Base-by-base conservation (phyloP, 1,284 basidiomycete genomes). In the Grifola frondosa region DNA sequence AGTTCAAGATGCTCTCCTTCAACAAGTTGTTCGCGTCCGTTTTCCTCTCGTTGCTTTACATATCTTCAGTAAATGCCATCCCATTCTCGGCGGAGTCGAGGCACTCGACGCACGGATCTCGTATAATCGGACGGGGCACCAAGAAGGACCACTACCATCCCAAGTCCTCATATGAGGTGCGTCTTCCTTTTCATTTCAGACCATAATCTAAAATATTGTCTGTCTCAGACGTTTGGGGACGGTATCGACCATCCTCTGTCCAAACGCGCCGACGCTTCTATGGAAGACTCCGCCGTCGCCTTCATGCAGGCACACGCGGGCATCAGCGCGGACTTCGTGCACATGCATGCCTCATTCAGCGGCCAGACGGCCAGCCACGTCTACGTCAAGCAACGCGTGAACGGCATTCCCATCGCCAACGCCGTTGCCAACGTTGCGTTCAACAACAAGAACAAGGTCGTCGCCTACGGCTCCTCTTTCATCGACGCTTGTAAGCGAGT, bases 401-500 rank as follows among this genome's bases (percentile, higher is more conserved):
- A 71, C 42, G 68, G 67, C 17, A 57, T 74, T 40, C 62, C 65
- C 5, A 62, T 75, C 40, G 63, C 68, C 7, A 74, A 75, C 51
- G 70, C 72, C 8, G 73, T 74, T 8, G 70, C 71, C 10, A 75
- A 74, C 51, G 65, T 75, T 25, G 70, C 67, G 6, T 65, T 73
- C 57, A 67, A 64, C 48, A 56, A 59, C 19, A 59, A 59, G 36
- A 62, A 63, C 53, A 65, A 69, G 52, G 67, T 74, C 46, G 63
- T 70, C 30, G 63, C 76, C 2, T 75, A 76, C 48, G 74, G 76
- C 12, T 68, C 68, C 6, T 78, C 73, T 2, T 79, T 80, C 56
- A 69, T 80, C 10, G 67, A 71, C 46, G 57, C 70, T 0, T 58
- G 73, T 73, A 48, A 15, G 68, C 21, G 20, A 32, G 12, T 7